Base-by-base conservation (phyloP, 768 basidiomycete genomes). In the Boletus sp. region DNA sequence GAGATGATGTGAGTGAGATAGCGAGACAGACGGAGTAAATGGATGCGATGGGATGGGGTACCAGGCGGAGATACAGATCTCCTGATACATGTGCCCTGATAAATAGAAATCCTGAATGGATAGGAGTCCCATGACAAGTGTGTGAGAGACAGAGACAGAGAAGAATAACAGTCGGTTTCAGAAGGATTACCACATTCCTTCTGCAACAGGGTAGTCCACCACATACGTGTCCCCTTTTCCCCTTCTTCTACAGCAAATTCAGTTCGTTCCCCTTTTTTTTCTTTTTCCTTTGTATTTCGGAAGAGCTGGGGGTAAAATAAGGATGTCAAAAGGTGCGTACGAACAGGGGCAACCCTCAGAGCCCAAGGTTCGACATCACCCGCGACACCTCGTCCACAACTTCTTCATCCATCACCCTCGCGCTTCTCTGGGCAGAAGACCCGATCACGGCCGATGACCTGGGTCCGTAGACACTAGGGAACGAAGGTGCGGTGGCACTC, bases 391-490 rank as follows among this genome's bases (percentile, higher is more conserved):
- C 88, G 54, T 88, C 86, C 53, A 83, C 79, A 28, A 75, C 75
- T 45, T 83, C 83, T 39, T 84, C 85, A 42, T 87, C 85, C 55
- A 72, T 61, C 48, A 64, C 68, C 55, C 61, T 69, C 69, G 55
- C 70, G 47, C 72, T 73, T 59, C 78, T 72, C 60, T 80, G 81
- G 20, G 72, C 70, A 51, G 78, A 76, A 24, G 76, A 65, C 48
- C 79, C 79, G 15, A 80, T 73, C 29, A 80, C 75, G 6, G 78
- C 71, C 42, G 78, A 76, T 51, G 79, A 73, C 50, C 85, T 82
- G 4, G 86, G 83, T 1, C 84, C 89, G 67, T 92, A 92, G 10
- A 93, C 91, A 63, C 89, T 92, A 14, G 90, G 91, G 76, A 92
- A 93, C 11, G 83, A 86, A 44, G 90, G 90, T 18, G 87, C 87